These are phyloP conservation scores for Malus hybrid DNA, from an alignment of 331 rosid species.

Conservation along the genomic window DNA sequence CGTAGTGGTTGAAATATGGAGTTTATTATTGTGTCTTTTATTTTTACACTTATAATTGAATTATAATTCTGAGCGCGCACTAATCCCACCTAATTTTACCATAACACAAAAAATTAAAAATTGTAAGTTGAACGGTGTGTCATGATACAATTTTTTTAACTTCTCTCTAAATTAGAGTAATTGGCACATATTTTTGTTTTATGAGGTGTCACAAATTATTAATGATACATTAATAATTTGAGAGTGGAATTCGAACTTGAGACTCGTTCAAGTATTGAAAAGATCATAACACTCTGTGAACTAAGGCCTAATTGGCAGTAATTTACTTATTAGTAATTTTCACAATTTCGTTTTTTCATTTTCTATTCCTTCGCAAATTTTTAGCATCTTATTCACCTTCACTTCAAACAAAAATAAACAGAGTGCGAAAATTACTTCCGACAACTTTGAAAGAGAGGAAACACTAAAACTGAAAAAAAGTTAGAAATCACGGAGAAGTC, in stretches of 20 bases:
- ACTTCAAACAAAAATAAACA: too few species aligned
- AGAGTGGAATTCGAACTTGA: not conserved
- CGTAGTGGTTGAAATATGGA: too few species aligned
- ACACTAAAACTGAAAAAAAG: not conserved
- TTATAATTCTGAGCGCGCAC: not conserved
- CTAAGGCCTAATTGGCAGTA: not conserved
- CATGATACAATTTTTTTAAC: too few species aligned
- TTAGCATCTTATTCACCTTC: not conserved
- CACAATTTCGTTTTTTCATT: not conserved
- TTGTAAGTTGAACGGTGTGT: not conserved
- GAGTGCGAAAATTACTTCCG: not conserved
- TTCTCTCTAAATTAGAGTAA: too few species aligned
- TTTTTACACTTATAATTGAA: not conserved
- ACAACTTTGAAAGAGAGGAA: not conserved
- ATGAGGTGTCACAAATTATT: too few species aligned
- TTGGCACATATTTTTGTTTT: not conserved
- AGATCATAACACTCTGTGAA: not conserved
- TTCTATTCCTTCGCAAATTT: too few species aligned
- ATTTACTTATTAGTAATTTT: too few species aligned
- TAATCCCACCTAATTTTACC: too few species aligned
- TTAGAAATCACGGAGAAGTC: not conserved
- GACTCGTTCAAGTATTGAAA: not conserved
- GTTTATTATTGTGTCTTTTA: not conserved
- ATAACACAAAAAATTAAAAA: not conserved
- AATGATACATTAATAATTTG: not conserved